Evolutionary conservation across 352 stramenopile species (phyloP), one percentile per base, ranked within the genome.

Genomic region (Globisporangium paroecandrum): DNA sequence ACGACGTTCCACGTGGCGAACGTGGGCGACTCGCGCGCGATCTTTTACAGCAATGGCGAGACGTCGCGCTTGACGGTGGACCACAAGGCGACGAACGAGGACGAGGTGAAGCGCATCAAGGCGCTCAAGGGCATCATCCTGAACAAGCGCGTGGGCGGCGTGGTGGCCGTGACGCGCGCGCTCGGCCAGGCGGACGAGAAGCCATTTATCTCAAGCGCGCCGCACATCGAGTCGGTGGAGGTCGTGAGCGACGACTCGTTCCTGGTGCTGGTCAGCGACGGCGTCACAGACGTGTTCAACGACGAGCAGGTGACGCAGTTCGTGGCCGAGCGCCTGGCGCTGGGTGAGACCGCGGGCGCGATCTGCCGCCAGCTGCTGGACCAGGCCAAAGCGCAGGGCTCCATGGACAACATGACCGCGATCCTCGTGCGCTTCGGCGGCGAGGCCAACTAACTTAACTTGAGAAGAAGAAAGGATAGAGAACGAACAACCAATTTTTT

Each of bases 341-440:
- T 71, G 18, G 81, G 82, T 25, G 79, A 87, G 46, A 80, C 79
- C 24, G 77, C 79, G 27, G 74, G 85, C 58, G 72, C 70, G 7
- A 83, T 92, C 69, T 89, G 83, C 71, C 82, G 82, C 62, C 76
- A 77, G 59, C 61, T 94, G 27, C 72, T 94, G 13, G 80, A 90
- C n/a, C 71, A 88, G 54, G 83, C 84, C 25, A 92, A 92, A 68
- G 64, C 66, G 34, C 77, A 82, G 62, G 84, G 83, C 32, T 84
- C 86, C 51, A 85, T 85, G 75, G 86, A 94, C 78, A 94, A 94
- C 72, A 91, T 94, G 84, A 93, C 83, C 25, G 83, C 77, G 32
- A 80, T 92, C 62, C 78, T 94, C 66, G 82, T 94, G 46, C 77
- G 82, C 81, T 89, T 92, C 43, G 79, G 75, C 54, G 75, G 82